Evolutionary conservation across 1,139 yeast genomes (phyloP).

Genomic region (Pichia sp.): DNA sequence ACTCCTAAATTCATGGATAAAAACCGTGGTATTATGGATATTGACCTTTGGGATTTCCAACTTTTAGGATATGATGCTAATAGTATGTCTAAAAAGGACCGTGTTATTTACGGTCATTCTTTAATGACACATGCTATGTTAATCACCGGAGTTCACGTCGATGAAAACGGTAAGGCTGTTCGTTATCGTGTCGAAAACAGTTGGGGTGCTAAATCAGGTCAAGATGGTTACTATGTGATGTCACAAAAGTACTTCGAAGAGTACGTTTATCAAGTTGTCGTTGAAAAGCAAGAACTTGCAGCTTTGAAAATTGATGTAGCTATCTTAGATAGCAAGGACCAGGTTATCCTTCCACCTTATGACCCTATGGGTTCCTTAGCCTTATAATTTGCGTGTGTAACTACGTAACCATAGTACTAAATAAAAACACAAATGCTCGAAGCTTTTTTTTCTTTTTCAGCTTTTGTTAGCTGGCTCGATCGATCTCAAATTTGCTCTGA

Average conservation of each 20-base stretch:
- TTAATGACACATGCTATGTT: slow-evolving; percentile 88
- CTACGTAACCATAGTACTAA: too few relatives aligned
- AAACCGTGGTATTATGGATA: slow-evolving; percentile 62
- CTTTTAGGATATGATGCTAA: slow-evolving; percentile 54
- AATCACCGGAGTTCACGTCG: slow-evolving; percentile 60
- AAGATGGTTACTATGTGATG: slow-evolving; percentile 73
- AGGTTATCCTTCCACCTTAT: slow-evolving; percentile 62
- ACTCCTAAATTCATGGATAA: slow-evolving; percentile 67
- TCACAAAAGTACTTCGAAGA: slow-evolving; percentile 79
- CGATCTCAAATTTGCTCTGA: too few relatives aligned
- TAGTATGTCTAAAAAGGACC: slow-evolving; percentile 50
- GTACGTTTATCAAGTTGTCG: slow-evolving; percentile 77
- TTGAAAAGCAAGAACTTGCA: slow-evolving; percentile 42
- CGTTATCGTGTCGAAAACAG: slow-evolving; percentile 84
- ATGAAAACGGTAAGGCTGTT: slow-evolving; percentile 48
- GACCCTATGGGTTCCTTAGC: slow-evolving; percentile 90
- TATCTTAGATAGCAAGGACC: slow-evolving; percentile 45
- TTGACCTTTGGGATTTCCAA: slow-evolving; percentile 58
- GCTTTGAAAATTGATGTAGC: slow-evolving; percentile 21
- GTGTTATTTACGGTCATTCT: slow-evolving; percentile 52
- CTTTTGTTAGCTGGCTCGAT: too few relatives aligned
- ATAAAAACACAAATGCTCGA: too few relatives aligned
- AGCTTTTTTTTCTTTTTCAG: too few relatives aligned
- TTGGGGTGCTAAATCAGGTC: slow-evolving; percentile 75
- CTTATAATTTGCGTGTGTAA: too few relatives aligned